Evolutionary conservation across 2,329 filamentous ascomycete species (phyloP).

Genomic region (Colletotrichum spaethianum): DNA sequence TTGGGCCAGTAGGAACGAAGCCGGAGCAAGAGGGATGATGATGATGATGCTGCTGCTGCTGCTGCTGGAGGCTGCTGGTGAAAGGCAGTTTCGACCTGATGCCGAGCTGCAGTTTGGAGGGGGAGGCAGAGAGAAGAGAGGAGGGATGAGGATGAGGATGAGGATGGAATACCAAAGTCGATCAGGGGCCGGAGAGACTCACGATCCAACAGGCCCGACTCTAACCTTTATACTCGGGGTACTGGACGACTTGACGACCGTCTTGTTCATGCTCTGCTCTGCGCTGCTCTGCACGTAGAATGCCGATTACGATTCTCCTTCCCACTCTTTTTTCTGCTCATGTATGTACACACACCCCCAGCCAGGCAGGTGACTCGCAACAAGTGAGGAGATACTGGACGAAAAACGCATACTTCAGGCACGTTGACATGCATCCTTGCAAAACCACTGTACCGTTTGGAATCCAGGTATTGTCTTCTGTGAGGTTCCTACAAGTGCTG

Average conservation of each 20-base stretch:
- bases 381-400: slow-evolving; percentile 8
- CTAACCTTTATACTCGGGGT: slow-evolving; percentile 30
- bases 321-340: slow-evolving; percentile 2
- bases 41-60: no score
- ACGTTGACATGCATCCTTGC: slow-evolving; percentile 38
- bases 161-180: slow-evolving; percentile 25
- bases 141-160: background rate
- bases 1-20: slow-evolving; percentile 9
- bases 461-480: background rate
- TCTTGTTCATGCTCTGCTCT: slow-evolving; percentile 16
- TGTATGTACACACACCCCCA: slow-evolving; percentile 4
- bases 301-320: slow-evolving; percentile 9
- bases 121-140: background rate
- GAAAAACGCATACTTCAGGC: slow-evolving; percentile 24
- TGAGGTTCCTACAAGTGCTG: slow-evolving; percentile 11
- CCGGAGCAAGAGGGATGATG: slow-evolving; percentile 5
- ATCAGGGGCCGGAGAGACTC: slow-evolving; percentile 20
- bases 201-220: slow-evolving; percentile 32
- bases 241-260: slow-evolving; percentile 8
- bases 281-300: background rate
- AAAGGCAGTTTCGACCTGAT: background rate
- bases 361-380: slow-evolving; percentile 35
- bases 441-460: background rate
- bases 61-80: slow-evolving; percentile 15
- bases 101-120: slow-evolving; percentile 11